Base-by-base conservation (phyloP, 768 basidiomycete species). In the Mycena vitilis region DNA sequence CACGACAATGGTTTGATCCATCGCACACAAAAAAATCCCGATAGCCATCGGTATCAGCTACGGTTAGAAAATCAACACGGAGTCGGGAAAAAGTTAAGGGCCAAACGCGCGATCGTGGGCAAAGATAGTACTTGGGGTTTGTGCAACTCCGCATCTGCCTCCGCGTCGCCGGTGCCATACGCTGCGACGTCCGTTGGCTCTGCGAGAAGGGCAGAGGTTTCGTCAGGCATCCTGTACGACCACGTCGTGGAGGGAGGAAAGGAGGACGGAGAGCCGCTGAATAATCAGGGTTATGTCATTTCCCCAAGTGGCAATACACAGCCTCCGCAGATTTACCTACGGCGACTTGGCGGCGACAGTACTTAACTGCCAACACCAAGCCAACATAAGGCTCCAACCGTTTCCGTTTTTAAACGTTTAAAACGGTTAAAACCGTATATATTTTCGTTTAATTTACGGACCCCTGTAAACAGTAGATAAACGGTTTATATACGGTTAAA, bases 1-100 rank as follows among this genome's bases (percentile, higher is more conserved):
- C 22, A 84, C 80, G 38, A 87, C 81, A 20, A 87, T 85, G 1
- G 85, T 87, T 49, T 78, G 80, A 68, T 87, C 85, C 82, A 85
- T 82, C 12, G 86, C 85, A 16, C 78, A 73, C 6, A 87, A 76
- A 59, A 86, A 83, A 11, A 84, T 81, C 4, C 85, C 85, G 37
- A 86, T 76, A 16, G 83, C 80, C 83, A 86, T 82, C 11, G 85
- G 84, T 66, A 85, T 74, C 15, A 86, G 68, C 85, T 85, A 61
- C 5, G 37, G 34, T 8, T 5, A 30, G 30, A 53, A 38, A 42
- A 44, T 51, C 60, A 34, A 66, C 48, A 0, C 36, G 30, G 7
- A 23, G 23, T 10, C 16, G 7, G 10, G 30, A 20, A 42, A 12
- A 22, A 34, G 73, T 70, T 42, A 23, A 75, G 45, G 76, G 64